Percentiles rank a stretch among this genome's conserved stretches.
Conservation (phyloP, 2,329 filamentous ascomycete species). For the Botrytis aclada region DNA sequence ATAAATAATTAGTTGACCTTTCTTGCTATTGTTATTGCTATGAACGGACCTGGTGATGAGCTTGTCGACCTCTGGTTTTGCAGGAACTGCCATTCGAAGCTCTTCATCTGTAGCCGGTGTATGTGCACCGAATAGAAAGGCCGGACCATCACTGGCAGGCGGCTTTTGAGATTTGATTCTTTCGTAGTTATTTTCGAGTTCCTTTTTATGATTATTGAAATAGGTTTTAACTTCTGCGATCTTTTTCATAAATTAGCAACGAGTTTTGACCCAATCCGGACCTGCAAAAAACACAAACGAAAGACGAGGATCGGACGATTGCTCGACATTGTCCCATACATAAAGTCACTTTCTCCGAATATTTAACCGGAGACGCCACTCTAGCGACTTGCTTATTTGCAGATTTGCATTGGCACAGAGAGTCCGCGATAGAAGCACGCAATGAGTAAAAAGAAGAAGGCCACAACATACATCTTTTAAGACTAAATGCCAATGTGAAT, state of each 20-base stretch:
- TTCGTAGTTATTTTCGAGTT: conserved; percentile 77
- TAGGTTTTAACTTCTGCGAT: conserved; percentile 94
- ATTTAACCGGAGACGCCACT: neutral
- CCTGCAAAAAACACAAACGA: neutral
- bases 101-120: conserved; percentile 70
- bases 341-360: neutral
- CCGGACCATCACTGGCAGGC: conserved; percentile 61
- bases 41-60: conserved; percentile 57
- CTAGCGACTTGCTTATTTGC: conserved; percentile 7
- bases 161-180: conserved; percentile 70
- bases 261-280: neutral
- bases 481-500: conserved; percentile 80
- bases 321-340: neutral
- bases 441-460: neutral
- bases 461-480: conserved; percentile 58
- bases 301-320: neutral
- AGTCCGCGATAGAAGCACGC: neutral
- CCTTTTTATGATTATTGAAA: conserved; percentile 81
- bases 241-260: conserved; percentile 38
- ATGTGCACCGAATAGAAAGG: conserved; percentile 73
- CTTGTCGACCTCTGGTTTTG: conserved; percentile 78
- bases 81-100: conserved; percentile 74
- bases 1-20: neutral
- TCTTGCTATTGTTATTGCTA: neutral
- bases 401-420: neutral